Evolutionary conservation across 1,284 basidiomycete species (phyloP), one percentile per base, ranked within the genome.

Genomic region (Malassezia globosa): DNA sequence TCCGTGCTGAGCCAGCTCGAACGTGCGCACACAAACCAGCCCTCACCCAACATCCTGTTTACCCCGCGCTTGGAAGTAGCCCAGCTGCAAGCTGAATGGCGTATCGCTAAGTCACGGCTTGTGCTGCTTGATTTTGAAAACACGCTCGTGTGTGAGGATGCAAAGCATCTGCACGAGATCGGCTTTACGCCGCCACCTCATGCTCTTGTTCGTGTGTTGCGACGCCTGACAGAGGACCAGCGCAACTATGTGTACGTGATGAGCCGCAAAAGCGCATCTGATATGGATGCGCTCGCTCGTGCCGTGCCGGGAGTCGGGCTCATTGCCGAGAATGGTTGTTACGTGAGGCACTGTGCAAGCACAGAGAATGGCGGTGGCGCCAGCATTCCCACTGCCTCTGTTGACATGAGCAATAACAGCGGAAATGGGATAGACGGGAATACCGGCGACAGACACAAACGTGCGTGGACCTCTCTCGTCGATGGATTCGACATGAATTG

Each of bases 251-350:
- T 89, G 19, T 88, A 85, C 81, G 57, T 88, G 42, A 74, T 89
- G 54, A 87, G 84, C 64, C 85, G 85, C 11, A 69, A 86, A 55
- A 78, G 80, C 11, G 76, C 81, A 31, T 77, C 78, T 16, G 78
- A 80, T 31, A 68, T 89, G 44, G 81, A 84, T 56, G 14, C 16
- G 7, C 26, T 52, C 4, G 56, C 61, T 16, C 76, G 76, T 48
- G 73, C 74, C 50, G 75, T 82, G 18, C 82, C 84, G 4, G 76
- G 76, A 31, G 73, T 87, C 44, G 86, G 86, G n/a, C 79, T 88
- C 54, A 80, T 86, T 0, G 84, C 85, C 0, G 86, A 89, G 74
- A 86, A 88, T 55, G 87, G 86, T 1, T 89, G 87, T 72, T 87
- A 81, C 66, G 79, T 87, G 66, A 82, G 81, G 74, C 78, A 81